phyloP scores from a whole-genome alignment of 768 basidiomycete species.

The Phlegmacium glaucopus region DNA sequence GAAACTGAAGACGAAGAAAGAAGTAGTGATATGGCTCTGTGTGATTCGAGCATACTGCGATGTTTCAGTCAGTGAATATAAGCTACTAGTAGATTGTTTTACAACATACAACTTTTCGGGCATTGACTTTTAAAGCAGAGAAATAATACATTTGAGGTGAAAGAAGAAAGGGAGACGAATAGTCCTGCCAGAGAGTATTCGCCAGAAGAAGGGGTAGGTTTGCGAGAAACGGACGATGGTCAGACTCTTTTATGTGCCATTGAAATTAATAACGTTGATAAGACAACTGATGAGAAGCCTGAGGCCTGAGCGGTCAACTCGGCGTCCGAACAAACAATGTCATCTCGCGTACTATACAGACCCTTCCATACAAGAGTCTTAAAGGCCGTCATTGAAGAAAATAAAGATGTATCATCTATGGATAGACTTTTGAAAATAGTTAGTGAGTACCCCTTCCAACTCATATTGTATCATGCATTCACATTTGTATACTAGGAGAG shows the following conservation, averaged over 20 bases:
- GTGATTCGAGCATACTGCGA: conserved; percentile 36
- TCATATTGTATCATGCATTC: not conserved
- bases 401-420: conserved; percentile 55
- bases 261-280: too few species aligned
- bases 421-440: conserved; percentile 52
- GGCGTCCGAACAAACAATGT: not conserved
- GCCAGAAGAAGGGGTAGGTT: too few species aligned
- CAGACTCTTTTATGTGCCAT: too few species aligned
- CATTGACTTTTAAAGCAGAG: conserved; percentile 14
- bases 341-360: not conserved
- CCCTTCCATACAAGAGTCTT: conserved; percentile 10
- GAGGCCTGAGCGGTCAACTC: not conserved
- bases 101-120: conserved; percentile 12
- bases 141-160: conserved; percentile 5
- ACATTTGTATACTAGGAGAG: conserved; percentile 33
- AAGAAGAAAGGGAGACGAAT: conserved; percentile 9
- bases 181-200: conserved; percentile 19
- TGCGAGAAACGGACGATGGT: too few species aligned
- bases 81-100: not conserved
- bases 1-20: conserved; percentile 50
- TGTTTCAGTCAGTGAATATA: not conserved
- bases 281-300: too few species aligned
- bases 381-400: conserved; percentile 44
- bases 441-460: conserved; percentile 42
- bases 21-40: conserved; percentile 34